Conservation (phyloP, 2,329 filamentous ascomycete species). For the Stenocarpella maydis region DNA sequence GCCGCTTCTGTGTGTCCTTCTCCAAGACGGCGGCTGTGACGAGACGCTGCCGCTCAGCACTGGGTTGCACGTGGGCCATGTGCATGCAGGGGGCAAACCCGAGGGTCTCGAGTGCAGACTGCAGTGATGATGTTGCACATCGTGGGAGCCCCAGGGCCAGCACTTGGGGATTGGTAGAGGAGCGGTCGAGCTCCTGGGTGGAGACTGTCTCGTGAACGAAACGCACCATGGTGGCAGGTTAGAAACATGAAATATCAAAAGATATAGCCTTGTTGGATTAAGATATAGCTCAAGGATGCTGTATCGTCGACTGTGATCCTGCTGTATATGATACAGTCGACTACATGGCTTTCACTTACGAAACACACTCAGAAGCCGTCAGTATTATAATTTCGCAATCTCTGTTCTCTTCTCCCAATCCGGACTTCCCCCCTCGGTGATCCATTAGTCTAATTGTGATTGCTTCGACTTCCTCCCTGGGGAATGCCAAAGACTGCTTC, state of each 20-base stretch:
- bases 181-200: not conserved
- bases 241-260: not conserved
- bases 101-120: slow-evolving; percentile 45
- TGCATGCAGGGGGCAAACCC: slow-evolving; percentile 45
- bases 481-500: not conserved
- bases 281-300: not conserved
- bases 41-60: slow-evolving; percentile 39
- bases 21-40: slow-evolving; percentile 43
- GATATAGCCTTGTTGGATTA: not conserved
- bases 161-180: slow-evolving; percentile 8
- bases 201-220: slow-evolving; percentile 31
- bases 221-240: slow-evolving; percentile 25
- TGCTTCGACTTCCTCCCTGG: not conserved
- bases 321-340: not conserved
- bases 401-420: not conserved
- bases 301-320: not conserved
- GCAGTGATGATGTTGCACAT: slow-evolving; percentile 48
- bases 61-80: slow-evolving; percentile 39
- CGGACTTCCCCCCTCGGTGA: slow-evolving; percentile 19
- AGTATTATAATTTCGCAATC: not conserved
- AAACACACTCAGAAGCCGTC: not conserved
- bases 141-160: slow-evolving; percentile 43
- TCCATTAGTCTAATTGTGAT: not conserved
- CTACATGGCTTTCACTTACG: not conserved
- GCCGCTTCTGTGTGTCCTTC: slow-evolving; percentile 39